Evolutionary conservation across 225 moss, liverwort and hornwort species (phyloP).

Genomic region (Rhytidiadelphus loreus): DNA sequence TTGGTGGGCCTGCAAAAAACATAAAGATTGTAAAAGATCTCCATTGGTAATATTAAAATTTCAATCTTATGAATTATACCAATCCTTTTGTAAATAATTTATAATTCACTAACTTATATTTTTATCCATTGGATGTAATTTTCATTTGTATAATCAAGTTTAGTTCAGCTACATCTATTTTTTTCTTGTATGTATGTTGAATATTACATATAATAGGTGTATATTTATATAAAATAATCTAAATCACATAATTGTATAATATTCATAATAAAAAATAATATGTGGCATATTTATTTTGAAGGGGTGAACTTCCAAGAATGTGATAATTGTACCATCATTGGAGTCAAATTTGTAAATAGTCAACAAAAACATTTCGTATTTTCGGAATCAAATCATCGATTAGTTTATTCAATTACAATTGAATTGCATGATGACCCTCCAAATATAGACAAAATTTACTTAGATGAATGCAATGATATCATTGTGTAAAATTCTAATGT

Average conservation of each 20-base stretch:
- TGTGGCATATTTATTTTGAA: neutral
- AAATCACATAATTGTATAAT: neutral
- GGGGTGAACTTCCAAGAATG: neutral
- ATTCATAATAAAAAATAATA: neutral
- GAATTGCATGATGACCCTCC: neutral
- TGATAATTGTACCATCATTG: neutral
- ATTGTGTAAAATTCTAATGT: neutral
- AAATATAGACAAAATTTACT: neutral
- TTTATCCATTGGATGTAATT: neutral
- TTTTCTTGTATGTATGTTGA: too few species aligned
- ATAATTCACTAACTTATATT: neutral
- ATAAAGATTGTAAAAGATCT: neutral
- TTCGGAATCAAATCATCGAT: neutral
- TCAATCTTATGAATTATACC: neutral
- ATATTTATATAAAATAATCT: neutral
- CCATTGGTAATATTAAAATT: neutral
- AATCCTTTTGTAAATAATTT: neutral
- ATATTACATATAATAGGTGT: neutral
- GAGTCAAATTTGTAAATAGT: neutral
- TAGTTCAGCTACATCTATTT: neutral
- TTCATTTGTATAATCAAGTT: neutral
- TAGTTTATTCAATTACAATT: neutral
- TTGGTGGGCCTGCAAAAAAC: neutral
- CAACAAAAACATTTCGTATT: neutral
- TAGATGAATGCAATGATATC: neutral